These are phyloP conservation scores for Dictyostelium firmibasis DNA, from an alignment of 78 protist genomes.

Conservation along the genomic window DNA sequence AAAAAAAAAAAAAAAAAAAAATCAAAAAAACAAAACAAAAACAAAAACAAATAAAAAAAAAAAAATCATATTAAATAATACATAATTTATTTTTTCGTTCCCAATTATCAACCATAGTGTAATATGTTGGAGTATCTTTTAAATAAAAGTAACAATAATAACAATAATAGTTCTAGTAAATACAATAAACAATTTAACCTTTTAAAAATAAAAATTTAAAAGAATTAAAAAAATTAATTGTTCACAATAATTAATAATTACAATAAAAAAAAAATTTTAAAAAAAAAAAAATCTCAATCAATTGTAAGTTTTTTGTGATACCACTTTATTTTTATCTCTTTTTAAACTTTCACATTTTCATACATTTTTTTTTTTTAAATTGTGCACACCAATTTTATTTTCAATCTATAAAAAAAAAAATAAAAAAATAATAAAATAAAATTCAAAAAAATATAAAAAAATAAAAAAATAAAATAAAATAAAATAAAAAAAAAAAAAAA, in stretches of 20 bases:
- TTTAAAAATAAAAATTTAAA: background rate
- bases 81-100: background rate
- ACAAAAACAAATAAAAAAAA: background rate
- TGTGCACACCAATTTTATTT: background rate
- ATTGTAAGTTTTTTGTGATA: background rate
- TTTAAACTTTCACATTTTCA: background rate
- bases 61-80: background rate
- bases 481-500: no score
- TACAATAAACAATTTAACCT: background rate
- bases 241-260: background rate
- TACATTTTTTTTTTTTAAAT: background rate
- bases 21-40: background rate
- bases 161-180: background rate
- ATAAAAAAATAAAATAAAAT: no score
- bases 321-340: background rate
- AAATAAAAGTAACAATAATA: background rate
- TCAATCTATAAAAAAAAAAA: background rate
- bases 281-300: background rate
- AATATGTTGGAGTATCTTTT: background rate
- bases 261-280: no score
- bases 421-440: no score
- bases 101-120: background rate
- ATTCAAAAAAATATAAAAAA: no score
- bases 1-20: background rate
- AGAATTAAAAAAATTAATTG: background rate